Evolutionary conservation across 768 basidiomycete genomes (phyloP), one percentile per base, ranked within the genome.

Genomic region (Pisolithus orientalis): DNA sequence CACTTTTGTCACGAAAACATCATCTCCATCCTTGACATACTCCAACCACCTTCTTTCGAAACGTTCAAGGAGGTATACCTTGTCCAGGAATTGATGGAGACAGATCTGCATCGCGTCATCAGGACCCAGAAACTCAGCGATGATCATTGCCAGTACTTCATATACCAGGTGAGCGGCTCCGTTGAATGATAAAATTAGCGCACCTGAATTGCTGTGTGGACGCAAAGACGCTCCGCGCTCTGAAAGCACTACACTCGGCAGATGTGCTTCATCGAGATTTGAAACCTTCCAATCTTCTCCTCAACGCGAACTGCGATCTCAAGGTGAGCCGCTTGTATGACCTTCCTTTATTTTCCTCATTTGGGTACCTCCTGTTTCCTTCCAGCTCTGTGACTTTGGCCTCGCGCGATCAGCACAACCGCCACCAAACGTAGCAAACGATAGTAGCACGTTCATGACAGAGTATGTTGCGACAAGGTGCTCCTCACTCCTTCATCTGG

Each of bases 251-350:
- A 2, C 94, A 97, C 65, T 90, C 90, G 0, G 94, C 94, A 21
- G 90, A 97, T 62, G 93, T 98, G 49, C 82, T 99, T 29, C 91
- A 94, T 61, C 84, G 95, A 49, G 95, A 99, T 67, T 79, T 99
- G 45, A 99, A 98, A 63, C 95, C 95, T 0, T 94, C 91, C 0
- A 99, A 98, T 65, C 76, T 99, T 24, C 79, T 99, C 1, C 73
- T 99, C 53, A 99, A 99, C 62, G 91, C 93, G 45, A 97, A 95
- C 62, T 97, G 94, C 63, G 94, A 97, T 70, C 80, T 97, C 51
- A 95, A 95, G 74, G 92, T 91, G 51, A 60, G 73, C 54, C 24
- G n/a, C 45, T 14, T 11, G n/a, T 4, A 10, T 55, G 38, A 40
- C 47, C 49, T 44, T 29, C 50, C 54, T 47, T 32, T 6, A 27